These are phyloP conservation scores for Stemphylium vesicarium DNA, from an alignment of 2,329 filamentous ascomycete genomes.

Conservation along the genomic window DNA sequence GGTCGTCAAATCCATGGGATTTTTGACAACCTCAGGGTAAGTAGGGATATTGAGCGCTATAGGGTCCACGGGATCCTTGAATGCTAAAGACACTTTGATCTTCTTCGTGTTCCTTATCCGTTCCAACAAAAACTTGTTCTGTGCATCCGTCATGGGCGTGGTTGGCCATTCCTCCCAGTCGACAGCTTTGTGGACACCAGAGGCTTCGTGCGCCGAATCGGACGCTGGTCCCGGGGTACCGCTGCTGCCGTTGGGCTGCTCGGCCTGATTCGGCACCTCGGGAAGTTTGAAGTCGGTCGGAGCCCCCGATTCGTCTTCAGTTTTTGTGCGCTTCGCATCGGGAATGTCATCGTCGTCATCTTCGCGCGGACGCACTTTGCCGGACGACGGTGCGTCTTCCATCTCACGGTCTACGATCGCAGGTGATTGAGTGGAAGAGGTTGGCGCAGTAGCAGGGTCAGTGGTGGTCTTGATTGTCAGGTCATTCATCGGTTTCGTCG, in stretches of 20 bases:
- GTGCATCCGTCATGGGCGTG: constrained; percentile 57
- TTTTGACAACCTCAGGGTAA: constrained; percentile 73
- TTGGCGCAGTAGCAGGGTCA: constrained; percentile 16
- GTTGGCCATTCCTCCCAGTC: constrained; percentile 42
- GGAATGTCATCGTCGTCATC: constrained; percentile 65
- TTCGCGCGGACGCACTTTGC: constrained; percentile 67
- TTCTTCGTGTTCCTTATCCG: constrained; percentile 81
- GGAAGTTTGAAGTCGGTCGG: constrained; percentile 53
- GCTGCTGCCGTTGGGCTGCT: constrained; percentile 40
- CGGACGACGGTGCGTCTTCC: constrained; percentile 49
- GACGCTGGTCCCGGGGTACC: constrained; percentile 24
- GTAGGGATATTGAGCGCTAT: constrained; percentile 78
- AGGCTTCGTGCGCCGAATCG: constrained; percentile 41
- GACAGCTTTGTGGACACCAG: constrained; percentile 41
- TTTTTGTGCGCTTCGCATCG: constrained; percentile 79
- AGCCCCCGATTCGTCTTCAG: constrained; percentile 57
- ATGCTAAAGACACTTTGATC: constrained; percentile 78
- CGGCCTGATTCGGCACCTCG: constrained; percentile 44
- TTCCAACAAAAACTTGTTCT: constrained; percentile 68
- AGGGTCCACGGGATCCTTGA: constrained; percentile 77
- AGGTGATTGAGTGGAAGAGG: constrained; percentile 30
- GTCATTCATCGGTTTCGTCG: constrained; percentile 44
- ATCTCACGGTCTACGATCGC: constrained; percentile 42
- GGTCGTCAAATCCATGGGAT: constrained; percentile 82
- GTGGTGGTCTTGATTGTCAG: constrained; percentile 37